Evolutionary conservation across 768 basidiomycete genomes (phyloP).

Genomic region (Chlorophyllum brunneum): DNA sequence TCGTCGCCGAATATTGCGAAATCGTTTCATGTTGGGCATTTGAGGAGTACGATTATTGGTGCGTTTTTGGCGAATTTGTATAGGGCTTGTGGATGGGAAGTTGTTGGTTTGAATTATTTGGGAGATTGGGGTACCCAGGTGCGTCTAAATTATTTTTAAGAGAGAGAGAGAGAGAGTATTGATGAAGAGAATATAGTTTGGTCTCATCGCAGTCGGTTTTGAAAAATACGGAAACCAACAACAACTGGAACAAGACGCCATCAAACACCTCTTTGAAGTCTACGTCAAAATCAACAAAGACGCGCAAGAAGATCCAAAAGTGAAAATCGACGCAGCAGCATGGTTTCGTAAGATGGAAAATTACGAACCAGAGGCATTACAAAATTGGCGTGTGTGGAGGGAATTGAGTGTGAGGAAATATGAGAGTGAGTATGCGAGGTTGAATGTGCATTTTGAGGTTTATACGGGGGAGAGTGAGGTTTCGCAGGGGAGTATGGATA

Average conservation of each 20-base stretch:
- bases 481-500: constrained; percentile 67
- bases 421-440: constrained; percentile 76
- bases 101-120: constrained; percentile 86
- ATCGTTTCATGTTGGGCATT: constrained; percentile 95
- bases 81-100: constrained; percentile 90
- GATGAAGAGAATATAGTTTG: neutral
- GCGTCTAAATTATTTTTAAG: too few species aligned
- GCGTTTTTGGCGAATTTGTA: constrained; percentile 90
- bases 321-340: constrained; percentile 71
- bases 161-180: too few species aligned
- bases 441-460: constrained; percentile 89
- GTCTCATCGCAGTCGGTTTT: constrained; percentile 22
- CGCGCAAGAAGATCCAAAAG: constrained; percentile 63
- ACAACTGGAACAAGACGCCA: constrained; percentile 80
- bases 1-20: constrained; percentile 98
- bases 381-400: constrained; percentile 92
- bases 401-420: constrained; percentile 89
- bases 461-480: constrained; percentile 91
- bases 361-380: constrained; percentile 79
- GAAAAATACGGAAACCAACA: constrained; percentile 88
- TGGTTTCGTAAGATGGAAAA: constrained; percentile 97
- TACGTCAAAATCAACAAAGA: constrained; percentile 74
- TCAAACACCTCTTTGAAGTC: constrained; percentile 91
- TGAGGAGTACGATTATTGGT: constrained; percentile 97
- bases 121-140: constrained; percentile 99